Evolutionary conservation across 2,329 filamentous ascomycete species (phyloP), one percentile per base, ranked within the genome.

Genomic region (Ceratocystis albifundus): DNA sequence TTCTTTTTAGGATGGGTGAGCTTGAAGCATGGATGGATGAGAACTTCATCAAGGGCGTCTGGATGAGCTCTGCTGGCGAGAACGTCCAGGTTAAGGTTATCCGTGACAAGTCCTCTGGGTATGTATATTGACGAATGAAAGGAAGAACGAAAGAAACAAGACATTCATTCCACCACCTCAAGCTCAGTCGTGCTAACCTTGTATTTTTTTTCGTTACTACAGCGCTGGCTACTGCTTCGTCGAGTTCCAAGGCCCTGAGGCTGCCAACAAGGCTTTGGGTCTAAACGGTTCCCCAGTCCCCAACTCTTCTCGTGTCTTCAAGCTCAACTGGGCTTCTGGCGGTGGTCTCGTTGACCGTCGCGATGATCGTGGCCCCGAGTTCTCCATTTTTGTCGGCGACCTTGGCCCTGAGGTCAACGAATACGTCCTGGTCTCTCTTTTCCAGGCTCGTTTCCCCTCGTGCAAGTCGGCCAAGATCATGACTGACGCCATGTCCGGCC

Each of bases 391-490:
- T 74, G 94, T 99, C 68, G 94, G 94, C 71, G 94, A 99, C 74
- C 87, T 99, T 69, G 94, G 94, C 69, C 94, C 95, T 6, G 94
- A 99, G 78, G 94, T 99, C 72, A 99, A 96, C 77, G 94, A 99
- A 80, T 97, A 96, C 74, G 93, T 97, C 67, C 82, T 99, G 68
- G 93, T 97, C 65, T 96, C 92, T 30, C 87, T 99, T 63, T 99
- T 99, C 84, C 93, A 97, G 79, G 88, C 87, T 74, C 90, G 93
- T 69, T 99, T 96, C 82, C 88, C 89, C 0, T 96, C 91, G 7
- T 97, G 93, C 89, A 97, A 97, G 82, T 96, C 91, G 46, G 94
- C 94, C 74, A 99, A 99, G 84, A 99, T 99, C 78, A 99, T 99
- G 94, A 96, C 93, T 69, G 94, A 99, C 74, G 93, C 94, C 69